Conservation (phyloP, 169 alveolate genomes). For the Miamiensis avidus region DNA sequence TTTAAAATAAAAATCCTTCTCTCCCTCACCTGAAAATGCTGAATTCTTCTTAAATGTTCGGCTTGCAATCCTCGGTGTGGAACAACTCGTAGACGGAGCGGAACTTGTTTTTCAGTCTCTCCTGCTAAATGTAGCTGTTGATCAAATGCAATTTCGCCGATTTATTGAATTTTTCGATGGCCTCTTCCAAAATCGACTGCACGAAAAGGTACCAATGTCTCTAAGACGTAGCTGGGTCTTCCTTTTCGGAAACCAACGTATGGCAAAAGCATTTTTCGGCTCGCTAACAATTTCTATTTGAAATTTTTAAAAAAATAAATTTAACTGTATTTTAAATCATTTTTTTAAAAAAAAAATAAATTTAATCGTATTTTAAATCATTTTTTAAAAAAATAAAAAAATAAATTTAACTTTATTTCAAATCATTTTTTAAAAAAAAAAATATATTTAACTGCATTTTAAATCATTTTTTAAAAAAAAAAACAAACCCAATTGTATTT, state of each 20-base stretch:
- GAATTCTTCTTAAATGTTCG: constrained; percentile 31
- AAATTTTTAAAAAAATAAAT: no score
- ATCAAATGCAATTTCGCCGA: constrained; percentile 12
- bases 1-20: no score
- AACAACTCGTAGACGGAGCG: constrained; percentile 19
- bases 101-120: constrained; percentile 33
- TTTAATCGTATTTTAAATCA: no score
- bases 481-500: not conserved
- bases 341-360: no score
- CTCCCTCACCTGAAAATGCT: constrained; percentile 5
- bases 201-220: constrained; percentile 24
- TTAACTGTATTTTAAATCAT: constrained; percentile 2
- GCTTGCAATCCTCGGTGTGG: constrained; percentile 6
- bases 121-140: constrained; percentile 19
- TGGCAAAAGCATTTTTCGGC: constrained; percentile 24
- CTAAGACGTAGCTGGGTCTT: not conserved
- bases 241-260: constrained; percentile 19
- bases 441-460: no score
- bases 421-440: no score
- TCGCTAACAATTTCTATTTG: not conserved
- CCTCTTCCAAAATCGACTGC: constrained; percentile 10
- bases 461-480: no score
- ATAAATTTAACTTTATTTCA: not conserved
- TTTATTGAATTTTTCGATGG: constrained; percentile 23
- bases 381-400: no score